Evolutionary conservation across 768 basidiomycete genomes (phyloP).

Genomic region (Leucocoprinus leucothites): DNA sequence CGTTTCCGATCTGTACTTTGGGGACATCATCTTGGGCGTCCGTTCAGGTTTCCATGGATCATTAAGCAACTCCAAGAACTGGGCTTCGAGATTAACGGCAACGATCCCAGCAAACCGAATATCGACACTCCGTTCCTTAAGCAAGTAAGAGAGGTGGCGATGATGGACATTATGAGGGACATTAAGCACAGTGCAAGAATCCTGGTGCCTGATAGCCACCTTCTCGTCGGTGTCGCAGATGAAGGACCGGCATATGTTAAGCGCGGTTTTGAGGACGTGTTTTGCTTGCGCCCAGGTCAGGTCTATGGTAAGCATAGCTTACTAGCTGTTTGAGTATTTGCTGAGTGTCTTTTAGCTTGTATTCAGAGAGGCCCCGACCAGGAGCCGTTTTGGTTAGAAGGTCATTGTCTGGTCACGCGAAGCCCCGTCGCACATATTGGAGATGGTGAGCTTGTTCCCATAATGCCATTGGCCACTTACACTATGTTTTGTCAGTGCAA

Average conservation of each 20-base stretch:
- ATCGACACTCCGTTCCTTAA: constrained; percentile 57
- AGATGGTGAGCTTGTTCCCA: constrained; percentile 44
- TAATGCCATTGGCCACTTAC: background rate
- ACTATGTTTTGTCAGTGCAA: constrained; percentile 44
- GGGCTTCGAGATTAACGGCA: constrained; percentile 35
- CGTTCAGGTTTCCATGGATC: constrained; percentile 49
- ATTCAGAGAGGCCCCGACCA: constrained; percentile 48
- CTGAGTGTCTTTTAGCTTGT: constrained; percentile 41
- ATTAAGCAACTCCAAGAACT: constrained; percentile 47
- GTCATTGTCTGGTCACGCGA: constrained; percentile 60
- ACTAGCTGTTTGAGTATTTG: background rate
- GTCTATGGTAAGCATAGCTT: constrained; percentile 56
- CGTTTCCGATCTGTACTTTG: constrained; percentile 49
- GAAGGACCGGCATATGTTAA: constrained; percentile 66
- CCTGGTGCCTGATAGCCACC: constrained; percentile 60
- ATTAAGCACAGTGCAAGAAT: constrained; percentile 79
- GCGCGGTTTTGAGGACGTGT: constrained; percentile 51
- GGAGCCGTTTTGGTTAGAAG: constrained; percentile 54
- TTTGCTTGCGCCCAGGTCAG: constrained; percentile 48
- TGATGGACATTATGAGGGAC: constrained; percentile 62
- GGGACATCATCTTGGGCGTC: constrained; percentile 39
- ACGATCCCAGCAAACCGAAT: constrained; percentile 24
- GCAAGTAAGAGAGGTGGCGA: constrained; percentile 56
- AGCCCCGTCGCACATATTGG: constrained; percentile 78
- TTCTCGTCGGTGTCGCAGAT: constrained; percentile 80